These are phyloP conservation scores for Emergomyces orientalis DNA, from an alignment of 2,329 filamentous ascomycete genomes.

Conservation along the genomic window DNA sequence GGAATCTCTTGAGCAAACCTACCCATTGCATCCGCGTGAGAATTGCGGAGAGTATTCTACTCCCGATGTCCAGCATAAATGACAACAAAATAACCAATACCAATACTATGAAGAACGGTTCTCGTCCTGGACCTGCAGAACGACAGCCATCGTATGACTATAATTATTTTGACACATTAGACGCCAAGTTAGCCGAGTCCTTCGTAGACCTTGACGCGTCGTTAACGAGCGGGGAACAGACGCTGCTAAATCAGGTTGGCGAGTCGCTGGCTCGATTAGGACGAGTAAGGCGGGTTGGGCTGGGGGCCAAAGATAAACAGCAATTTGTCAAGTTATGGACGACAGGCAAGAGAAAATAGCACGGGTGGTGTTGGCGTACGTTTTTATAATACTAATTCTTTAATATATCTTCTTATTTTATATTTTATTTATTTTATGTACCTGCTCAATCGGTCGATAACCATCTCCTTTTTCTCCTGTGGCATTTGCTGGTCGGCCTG, in stretches of 20 bases:
- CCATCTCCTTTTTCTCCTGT: not conserved
- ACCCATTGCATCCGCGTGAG: constrained; percentile 86
- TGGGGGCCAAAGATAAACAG: constrained; percentile 74
- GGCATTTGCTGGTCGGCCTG: not conserved
- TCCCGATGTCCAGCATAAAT: constrained; percentile 46
- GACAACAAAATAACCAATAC: not conserved
- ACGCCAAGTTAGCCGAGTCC: constrained; percentile 21
- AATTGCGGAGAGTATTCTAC: constrained; percentile 64
- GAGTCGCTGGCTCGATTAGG: constrained; percentile 82
- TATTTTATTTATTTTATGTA: not conserved
- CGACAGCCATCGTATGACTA: constrained; percentile 31
- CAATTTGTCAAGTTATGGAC: constrained; percentile 67
- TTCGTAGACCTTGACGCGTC: constrained; percentile 23
- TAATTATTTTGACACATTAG: constrained; percentile 41
- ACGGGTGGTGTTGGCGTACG: not conserved
- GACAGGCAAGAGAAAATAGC: constrained; percentile 6
- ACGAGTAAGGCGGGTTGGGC: constrained; percentile 75
- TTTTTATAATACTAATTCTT: not conserved
- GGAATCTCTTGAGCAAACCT: constrained; percentile 73
- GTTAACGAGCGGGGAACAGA: constrained; percentile 51
- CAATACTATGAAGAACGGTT: constrained; percentile 17
- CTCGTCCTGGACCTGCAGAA: constrained; percentile 4
- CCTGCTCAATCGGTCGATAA: not conserved
- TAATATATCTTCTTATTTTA: not conserved
- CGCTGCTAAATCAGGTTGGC: constrained; percentile 65